Evolutionary conservation across 192 early-diverging fungal species (phyloP), one percentile per base, ranked within the genome.

Genomic region (Thoreauomyces humboldtii): DNA sequence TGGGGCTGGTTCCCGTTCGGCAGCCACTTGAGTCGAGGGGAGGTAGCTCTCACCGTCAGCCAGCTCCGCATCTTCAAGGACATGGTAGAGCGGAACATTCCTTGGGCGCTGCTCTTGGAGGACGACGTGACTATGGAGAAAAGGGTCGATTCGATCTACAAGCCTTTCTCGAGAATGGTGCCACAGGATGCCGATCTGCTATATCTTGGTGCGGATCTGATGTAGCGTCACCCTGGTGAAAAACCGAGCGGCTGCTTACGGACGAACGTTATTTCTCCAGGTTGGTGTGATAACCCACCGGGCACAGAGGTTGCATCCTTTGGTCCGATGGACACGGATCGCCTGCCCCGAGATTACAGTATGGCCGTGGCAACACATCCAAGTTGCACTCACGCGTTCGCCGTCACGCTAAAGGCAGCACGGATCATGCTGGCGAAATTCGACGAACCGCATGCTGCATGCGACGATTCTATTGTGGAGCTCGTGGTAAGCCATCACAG

Each of bases 171-270:
- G 17, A n/a, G 34, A 3, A 36, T 34, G 15, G 14, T 58, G 21
- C 56, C 56, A 2, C 19, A 35, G 5, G 56, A 58, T 34, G 56
- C 56, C 25, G 56, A 58, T 58, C 56, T 58, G 34, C 22, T 61
- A 6, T 43, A 61, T 35, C 42, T 46, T 50, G 59, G 44, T 46
- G n/a, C n/a, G n/a, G n/a, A n/a, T n/a, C n/a, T n/a, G n/a, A n/a
- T n/a, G n/a, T n/a, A n/a, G n/a, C n/a, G n/a, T n/a, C n/a, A 42
- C n/a, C n/a, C n/a, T n/a, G n/a, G n/a, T n/a, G n/a, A 42, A 42
- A 42, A 9, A 12, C 41, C 41, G 11, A 42, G 41, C 41, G n/a
- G 41, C 9, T 9, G 9, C 11, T 9, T 9, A 42, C 41, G n/a
- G 9, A n/a, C 41, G 9, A n/a, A 12, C 9, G 9, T 42, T 42